Percentiles rank a stretch among this genome's conserved stretches.
Conservation (phyloP, 2,329 filamentous ascomycete genomes). For the Diaporthe ilicicola region DNA sequence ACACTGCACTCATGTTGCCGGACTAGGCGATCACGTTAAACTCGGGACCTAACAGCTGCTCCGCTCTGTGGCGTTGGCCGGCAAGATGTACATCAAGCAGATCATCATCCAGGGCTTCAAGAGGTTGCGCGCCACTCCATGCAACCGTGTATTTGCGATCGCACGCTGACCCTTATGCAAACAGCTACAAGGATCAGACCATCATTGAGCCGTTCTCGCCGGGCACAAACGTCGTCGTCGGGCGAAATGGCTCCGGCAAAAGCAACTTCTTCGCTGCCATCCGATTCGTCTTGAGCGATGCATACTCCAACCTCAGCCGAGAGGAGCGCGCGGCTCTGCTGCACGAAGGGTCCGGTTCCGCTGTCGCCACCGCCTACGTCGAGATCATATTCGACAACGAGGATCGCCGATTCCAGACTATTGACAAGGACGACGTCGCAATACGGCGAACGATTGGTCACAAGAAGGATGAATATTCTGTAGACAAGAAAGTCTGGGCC, state of each 20-base stretch:
- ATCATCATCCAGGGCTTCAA: constrained; percentile 99
- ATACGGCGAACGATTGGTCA: constrained; percentile 93
- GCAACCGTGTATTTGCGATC: background rate
- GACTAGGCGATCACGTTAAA: constrained; percentile 14
- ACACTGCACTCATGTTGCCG: background rate
- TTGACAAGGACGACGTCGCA: constrained; percentile 83
- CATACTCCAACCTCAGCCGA: constrained; percentile 93
- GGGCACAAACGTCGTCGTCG: constrained; percentile 97
- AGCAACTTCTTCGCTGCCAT: constrained; percentile 99
- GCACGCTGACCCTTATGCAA: constrained; percentile 31
- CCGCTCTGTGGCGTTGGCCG: constrained; percentile 39
- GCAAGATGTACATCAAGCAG: constrained; percentile 96
- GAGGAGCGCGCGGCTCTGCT: constrained; percentile 95
- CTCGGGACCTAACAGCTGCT: constrained; percentile 23
- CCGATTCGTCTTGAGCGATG: constrained; percentile 97
- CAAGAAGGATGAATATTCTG: constrained; percentile 98
- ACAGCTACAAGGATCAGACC: constrained; percentile 98
- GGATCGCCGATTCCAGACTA: constrained; percentile 90
- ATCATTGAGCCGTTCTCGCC: constrained; percentile 98
- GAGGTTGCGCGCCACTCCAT: constrained; percentile 66
- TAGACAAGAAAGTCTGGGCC: constrained; percentile 95
- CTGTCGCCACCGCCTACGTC: constrained; percentile 99
- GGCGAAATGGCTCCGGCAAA: constrained; percentile 98
- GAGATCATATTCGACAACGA: constrained; percentile 97
- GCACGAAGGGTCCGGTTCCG: constrained; percentile 97